These are phyloP conservation scores for Jatropha curcas DNA, from an alignment of 345 rosid genomes.

Conservation along the genomic window DNA sequence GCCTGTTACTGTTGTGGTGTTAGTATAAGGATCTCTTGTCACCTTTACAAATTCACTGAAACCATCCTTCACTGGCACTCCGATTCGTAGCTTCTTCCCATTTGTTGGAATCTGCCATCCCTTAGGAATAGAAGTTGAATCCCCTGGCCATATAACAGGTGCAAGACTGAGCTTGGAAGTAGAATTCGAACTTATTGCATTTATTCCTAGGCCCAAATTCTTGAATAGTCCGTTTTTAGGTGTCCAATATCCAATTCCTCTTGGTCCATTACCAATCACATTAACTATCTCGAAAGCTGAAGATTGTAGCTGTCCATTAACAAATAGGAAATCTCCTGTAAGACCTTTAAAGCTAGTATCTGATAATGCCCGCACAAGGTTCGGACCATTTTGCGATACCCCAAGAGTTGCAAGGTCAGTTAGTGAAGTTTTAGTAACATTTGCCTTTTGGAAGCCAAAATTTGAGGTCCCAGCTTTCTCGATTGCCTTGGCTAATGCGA, in stretches of 20 bases:
- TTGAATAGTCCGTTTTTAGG: conserved; percentile 8
- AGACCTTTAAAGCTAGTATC: conserved; percentile 35
- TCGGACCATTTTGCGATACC: conserved; percentile 27
- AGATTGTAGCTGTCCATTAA: conserved; percentile 34
- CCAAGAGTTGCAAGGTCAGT: conserved; percentile 23
- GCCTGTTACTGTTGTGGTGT: conserved; percentile 40
- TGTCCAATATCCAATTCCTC: conserved; percentile 43
- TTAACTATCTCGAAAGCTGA: conserved; percentile 38
- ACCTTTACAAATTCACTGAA: conserved; percentile 31
- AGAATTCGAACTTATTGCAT: not conserved
- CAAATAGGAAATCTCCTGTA: conserved; percentile 32
- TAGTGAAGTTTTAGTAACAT: not conserved
- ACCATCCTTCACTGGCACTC: conserved; percentile 38
- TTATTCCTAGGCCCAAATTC: not conserved
- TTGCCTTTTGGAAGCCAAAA: conserved; percentile 8
- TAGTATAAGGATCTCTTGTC: conserved; percentile 28
- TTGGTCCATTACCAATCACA: conserved; percentile 27
- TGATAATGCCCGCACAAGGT: conserved; percentile 19
- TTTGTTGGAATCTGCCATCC: conserved; percentile 39
- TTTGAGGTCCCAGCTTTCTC: conserved; percentile 23
- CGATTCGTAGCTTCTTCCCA: conserved; percentile 41
- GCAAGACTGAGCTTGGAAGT: conserved; percentile 9
- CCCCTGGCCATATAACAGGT: conserved; percentile 48
- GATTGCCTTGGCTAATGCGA: conserved; percentile 42
- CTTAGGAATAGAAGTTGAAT: conserved; percentile 31